These are phyloP conservation scores for Blastomyces silverae DNA, from an alignment of 2,329 filamentous ascomycete genomes.

Conservation along the genomic window DNA sequence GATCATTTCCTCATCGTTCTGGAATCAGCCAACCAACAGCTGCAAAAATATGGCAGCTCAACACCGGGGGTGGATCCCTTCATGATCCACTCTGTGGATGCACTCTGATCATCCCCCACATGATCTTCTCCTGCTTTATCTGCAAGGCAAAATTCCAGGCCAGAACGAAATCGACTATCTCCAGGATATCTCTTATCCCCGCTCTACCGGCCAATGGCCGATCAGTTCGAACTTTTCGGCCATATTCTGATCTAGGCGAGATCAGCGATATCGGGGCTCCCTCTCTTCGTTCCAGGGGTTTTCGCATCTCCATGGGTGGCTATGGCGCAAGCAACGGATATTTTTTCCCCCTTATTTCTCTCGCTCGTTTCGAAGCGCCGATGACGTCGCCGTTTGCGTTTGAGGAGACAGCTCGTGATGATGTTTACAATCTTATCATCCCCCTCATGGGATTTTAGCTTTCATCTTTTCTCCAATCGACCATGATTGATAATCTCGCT, in stretches of 20 bases:
- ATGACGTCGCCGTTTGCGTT: slow-evolving; percentile 4
- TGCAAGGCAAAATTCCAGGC: slow-evolving; percentile 15
- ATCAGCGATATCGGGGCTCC: slow-evolving; percentile 14
- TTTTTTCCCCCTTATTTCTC: neutral
- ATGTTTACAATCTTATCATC: neutral
- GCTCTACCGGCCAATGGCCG: slow-evolving; percentile 17
- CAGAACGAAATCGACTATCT: slow-evolving; percentile 18
- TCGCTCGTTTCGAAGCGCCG: neutral
- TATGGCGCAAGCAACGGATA: neutral
- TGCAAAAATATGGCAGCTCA: slow-evolving; percentile 11
- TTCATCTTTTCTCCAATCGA: slow-evolving; percentile 2
- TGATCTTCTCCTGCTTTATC: slow-evolving; percentile 12
- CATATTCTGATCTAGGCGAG: slow-evolving; percentile 15
- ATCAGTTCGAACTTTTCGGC: neutral
- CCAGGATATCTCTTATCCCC: slow-evolving; percentile 10
- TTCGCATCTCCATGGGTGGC: neutral
- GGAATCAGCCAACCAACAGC: slow-evolving; percentile 10
- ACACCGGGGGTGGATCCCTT: neutral
- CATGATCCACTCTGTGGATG: neutral
- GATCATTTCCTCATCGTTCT: slow-evolving; percentile 8
- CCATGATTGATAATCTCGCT: slow-evolving; percentile 7
- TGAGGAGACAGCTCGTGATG: neutral
- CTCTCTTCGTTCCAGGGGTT: slow-evolving; percentile 8
- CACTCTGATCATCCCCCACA: slow-evolving; percentile 7
- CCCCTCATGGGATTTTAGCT: slow-evolving; percentile 3